Evolutionary conservation across 1,284 basidiomycete species (phyloP), one percentile per base, ranked within the genome.

Genomic region (Erythrobasidium hasegawianum): DNA sequence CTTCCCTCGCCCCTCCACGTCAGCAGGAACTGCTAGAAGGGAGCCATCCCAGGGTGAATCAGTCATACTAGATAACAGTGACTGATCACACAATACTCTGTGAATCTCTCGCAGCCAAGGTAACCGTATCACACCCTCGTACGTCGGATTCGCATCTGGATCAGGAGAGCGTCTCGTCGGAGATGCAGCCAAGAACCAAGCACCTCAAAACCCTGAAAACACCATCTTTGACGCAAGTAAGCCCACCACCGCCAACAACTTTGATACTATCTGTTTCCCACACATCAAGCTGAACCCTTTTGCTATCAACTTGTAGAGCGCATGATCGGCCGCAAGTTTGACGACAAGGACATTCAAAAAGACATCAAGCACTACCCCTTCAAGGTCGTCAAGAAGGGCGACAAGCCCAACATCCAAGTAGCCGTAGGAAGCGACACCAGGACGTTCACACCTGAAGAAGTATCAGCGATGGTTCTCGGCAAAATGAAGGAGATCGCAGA

Each of bases 401-500:
- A 86, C 70, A 96, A 96, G 82, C 95, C 94, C 33, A 87, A 88
- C 81, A 85, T 97, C 75, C 80, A 85, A 69, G 90, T 97, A 66
- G 83, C 89, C 77, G 92, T 94, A 83, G 87, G 87, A 71, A 90
- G 90, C 65, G 91, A 96, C 81, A 81, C 83, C 72, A 95, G 96
- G 81, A 86, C 88, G 80, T 97, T 97, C 77, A 89, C 90, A 22
- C 92, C 93, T 49, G 92, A 97, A 79, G 94, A 97, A 81, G 86
- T 98, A 75, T 97, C 93, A 2, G 93, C 95, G 68, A 98, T 98
- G 94, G 85, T 98, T 72, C 85, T 70, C 14, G 72, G 59, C 73
- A 97, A 97, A 84, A 97, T 97, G 95, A 94, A 91, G 84, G 95
- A 97, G 83, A 91, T 86, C 65, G 94, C 94, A 55, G 95, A 97